Base-by-base conservation (phyloP, 2,329 filamentous ascomycete species). In the Cercospora sp. region DNA sequence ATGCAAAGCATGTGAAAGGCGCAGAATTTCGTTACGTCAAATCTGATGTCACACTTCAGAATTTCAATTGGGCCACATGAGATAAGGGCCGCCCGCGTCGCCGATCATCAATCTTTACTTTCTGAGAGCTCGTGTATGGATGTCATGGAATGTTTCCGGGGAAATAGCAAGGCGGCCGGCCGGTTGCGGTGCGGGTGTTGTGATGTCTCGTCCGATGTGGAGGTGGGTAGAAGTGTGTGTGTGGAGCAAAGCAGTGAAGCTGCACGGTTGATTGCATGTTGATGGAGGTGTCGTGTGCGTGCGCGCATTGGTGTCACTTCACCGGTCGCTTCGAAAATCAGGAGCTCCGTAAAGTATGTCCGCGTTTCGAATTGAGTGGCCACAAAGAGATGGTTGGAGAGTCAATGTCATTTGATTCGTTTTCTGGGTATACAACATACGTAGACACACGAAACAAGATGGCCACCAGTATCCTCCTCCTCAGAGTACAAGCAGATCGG, bases 391-490 rank as follows among this genome's bases (percentile, higher is more conserved):
- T n/a, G 37, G 37, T 43, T 43, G 49, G 26, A 55, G 18, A 51
- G 18, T 51, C 18, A 51, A 51, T 51, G 45, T 24, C 18, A 13
- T 24, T 51, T 5, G 45, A 51, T 51, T 24, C 21, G 24, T 55
- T 55, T 55, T 55, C 49, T 55, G 55, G 55, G 55, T 59, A 59
- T 59, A 59, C 55, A 59, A 59, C 55, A 37, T 34, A 59, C 18
- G 28, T 59, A 59, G 55, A 59, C 24, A 59, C 55, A 37, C 30
- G 28, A 32, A 37, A 59, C n/a, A n/a, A 32, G 32, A 34, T 32
- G 32, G 32, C 28, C 53, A 43, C 16, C 30, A 37, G 49, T 8
- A 59, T 59, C 28, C 30, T 30, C 18, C n/a, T 21, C 30, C 32
- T 21, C 30, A 59, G 55, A 59, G 32, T 21, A 32, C 28, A 59